Evolutionary conservation across 176 grass and related monocot species (phyloP), one percentile per base, ranked within the genome.

Genomic region (Rhipidocladum racemiflorum): DNA sequence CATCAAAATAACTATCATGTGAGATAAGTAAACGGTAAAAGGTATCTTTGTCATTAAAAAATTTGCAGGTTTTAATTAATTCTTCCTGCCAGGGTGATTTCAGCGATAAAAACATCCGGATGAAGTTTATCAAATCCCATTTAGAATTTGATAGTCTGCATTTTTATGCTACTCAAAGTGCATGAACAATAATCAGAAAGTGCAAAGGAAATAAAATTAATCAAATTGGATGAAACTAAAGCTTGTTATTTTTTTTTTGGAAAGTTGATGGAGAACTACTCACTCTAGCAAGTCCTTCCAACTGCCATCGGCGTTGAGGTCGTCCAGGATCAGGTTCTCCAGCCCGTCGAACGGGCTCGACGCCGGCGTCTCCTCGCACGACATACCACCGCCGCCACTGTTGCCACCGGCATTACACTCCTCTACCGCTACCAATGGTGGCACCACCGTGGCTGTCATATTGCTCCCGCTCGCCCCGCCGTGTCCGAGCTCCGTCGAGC

Each of bases 221-320:
- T 25, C 14, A 18, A 75, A 51, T 18, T 66, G 61, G 20, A 14
- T 57, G 50, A 5, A 57, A n/a, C n/a, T n/a, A n/a, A 25, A 39
- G 29, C 15, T 11, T n/a, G n/a, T 11, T 61, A 17, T 24, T 1
- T 46, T 49, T 61, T 18, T 72, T 40, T 55, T 24, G 15, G 27
- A 66, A 62, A 54, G 70, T 60, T 62, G 78, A 66, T 66, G 77
- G 7, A 56, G 35, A 77, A 25, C 59, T 80, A 86, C 90, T 94
- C 67, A 98, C 92, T 93, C 95, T 91, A 91, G 77, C 53, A 95
- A 70, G 7, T 95, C 89, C 36, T 85, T 91, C 95, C 92, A 98
- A 14, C 74, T 45, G 66, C 75, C 72, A 14, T 98, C 88, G 70
- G 29, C 59, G 86, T 74, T 87, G 65, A 87, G 54, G 34, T 80